Percentiles rank a stretch among this genome's conserved stretches.
Conservation (phyloP, 176 grass and related monocot species). For the Oryza australiensis region DNA sequence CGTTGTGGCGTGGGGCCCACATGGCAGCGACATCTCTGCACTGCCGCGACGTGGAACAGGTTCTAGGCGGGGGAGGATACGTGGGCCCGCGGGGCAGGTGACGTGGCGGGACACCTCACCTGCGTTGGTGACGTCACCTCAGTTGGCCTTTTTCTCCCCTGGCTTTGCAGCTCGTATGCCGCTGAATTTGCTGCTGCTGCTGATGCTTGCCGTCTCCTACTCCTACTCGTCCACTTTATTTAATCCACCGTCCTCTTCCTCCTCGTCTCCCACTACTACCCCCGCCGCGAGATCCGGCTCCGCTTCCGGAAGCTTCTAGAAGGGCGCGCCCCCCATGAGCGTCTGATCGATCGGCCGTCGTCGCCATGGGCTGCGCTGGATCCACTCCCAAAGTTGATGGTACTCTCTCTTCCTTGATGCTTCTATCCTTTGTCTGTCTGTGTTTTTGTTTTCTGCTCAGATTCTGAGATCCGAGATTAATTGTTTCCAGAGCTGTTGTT, state of each 20-base stretch:
- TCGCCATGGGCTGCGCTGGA: conserved; percentile 87
- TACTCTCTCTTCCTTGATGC: conserved; percentile 9
- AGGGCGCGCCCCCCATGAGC: conserved; percentile 32
- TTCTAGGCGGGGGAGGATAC: neutral
- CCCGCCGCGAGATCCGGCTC: conserved; percentile 35
- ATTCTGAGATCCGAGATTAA: conserved; percentile 8
- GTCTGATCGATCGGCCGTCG: conserved; percentile 24
- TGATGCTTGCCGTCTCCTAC: conserved; percentile 19
- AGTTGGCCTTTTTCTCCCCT: neutral
- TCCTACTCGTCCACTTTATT: conserved; percentile 32
- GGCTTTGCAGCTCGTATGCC: conserved; percentile 12
- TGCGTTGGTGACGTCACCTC: neutral
- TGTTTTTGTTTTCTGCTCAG: neutral
- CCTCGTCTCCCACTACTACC: conserved; percentile 5
- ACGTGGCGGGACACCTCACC: conserved; percentile 45
- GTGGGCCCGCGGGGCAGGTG: conserved; percentile 5
- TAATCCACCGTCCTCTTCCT: conserved; percentile 33
- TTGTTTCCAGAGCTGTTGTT: neutral
- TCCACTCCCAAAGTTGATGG: conserved; percentile 72
- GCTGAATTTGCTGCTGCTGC: neutral
- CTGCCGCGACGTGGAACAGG: neutral
- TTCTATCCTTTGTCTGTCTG: conserved; percentile 1
- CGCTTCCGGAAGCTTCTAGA: conserved; percentile 29
- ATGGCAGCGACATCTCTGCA: neutral
- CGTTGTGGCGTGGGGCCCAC: neutral